Conservation (phyloP, 2,329 filamentous ascomycete species). For the Nigrospora oryzae region DNA sequence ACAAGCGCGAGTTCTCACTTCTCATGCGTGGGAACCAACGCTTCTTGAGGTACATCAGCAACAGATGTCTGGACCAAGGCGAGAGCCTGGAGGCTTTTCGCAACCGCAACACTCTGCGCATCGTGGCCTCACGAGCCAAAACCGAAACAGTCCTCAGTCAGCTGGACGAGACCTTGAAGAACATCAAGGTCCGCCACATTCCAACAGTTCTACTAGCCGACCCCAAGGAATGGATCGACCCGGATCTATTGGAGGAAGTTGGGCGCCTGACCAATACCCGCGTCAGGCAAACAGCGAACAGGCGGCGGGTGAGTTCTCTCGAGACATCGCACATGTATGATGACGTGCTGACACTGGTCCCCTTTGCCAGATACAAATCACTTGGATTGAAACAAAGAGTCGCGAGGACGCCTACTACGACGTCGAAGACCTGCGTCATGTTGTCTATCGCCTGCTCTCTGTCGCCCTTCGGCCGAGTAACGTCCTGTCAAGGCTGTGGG, state of each 20-base stretch:
- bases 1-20: conserved; percentile 31
- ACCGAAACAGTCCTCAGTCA: conserved; percentile 24
- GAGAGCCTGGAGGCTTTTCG: conserved; percentile 28
- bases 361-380: conserved; percentile 22
- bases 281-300: conserved; percentile 8
- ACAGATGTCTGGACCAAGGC: conserved; percentile 20
- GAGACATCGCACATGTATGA: not conserved
- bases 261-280: conserved; percentile 26
- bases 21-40: conserved; percentile 30
- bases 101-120: conserved; percentile 18
- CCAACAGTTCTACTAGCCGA: not conserved
- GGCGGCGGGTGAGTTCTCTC: conserved; percentile 12
- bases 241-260: conserved; percentile 23
- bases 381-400: conserved; percentile 28
- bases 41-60: conserved; percentile 23
- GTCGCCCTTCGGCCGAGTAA: conserved; percentile 18
- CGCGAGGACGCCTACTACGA: conserved; percentile 4
- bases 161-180: conserved; percentile 20
- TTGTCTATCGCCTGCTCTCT: conserved; percentile 36
- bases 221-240: conserved; percentile 6
- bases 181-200: conserved; percentile 7
- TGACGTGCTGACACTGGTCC: not conserved
- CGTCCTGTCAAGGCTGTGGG: conserved; percentile 13
- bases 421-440: conserved; percentile 31
- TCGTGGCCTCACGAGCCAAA: conserved; percentile 26